phyloP scores from a whole-genome alignment of 1,284 basidiomycete genomes.

The Exobasidium cylindrosporum region DNA sequence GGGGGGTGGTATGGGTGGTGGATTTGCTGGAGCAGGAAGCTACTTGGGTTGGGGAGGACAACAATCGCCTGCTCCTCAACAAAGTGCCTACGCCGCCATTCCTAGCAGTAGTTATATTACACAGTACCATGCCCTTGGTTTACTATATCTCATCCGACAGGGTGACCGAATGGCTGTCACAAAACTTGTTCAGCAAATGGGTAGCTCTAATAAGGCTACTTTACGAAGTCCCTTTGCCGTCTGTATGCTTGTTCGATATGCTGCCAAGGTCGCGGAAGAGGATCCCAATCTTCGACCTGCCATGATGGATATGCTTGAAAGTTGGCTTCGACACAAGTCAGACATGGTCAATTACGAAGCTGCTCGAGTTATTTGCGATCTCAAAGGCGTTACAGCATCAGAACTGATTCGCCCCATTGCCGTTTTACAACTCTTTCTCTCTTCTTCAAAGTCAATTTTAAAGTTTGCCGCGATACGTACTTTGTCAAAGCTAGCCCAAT shows the following conservation, averaged over 20 bases:
- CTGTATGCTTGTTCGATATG: constrained; percentile 97
- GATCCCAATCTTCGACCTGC: constrained; percentile 63
- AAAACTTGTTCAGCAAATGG: constrained; percentile 92
- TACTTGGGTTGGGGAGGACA: constrained; percentile 41
- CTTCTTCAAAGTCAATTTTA: constrained; percentile 62
- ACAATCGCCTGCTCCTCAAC: constrained; percentile 59
- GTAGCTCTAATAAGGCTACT: constrained; percentile 68
- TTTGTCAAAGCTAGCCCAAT: constrained; percentile 73
- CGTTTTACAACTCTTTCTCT: constrained; percentile 54
- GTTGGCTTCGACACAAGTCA: constrained; percentile 95
- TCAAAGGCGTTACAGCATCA: constrained; percentile 73
- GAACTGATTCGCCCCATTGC: constrained; percentile 80
- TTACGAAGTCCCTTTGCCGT: constrained; percentile 96
- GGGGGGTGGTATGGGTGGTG: constrained; percentile 22
- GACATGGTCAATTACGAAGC: constrained; percentile 99
- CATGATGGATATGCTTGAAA: constrained; percentile 90
- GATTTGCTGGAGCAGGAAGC: constrained; percentile 38
- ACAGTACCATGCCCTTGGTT: constrained; percentile 94
- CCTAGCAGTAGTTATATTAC: constrained; percentile 68
- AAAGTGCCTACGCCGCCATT: constrained; percentile 74
- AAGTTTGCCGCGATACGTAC: constrained; percentile 98
- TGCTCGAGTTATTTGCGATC: constrained; percentile 92
- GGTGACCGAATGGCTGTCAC: constrained; percentile 98
- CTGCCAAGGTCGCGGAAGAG: constrained; percentile 95
- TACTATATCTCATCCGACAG: constrained; percentile 91